Evolutionary conservation across 352 stramenopile genomes (phyloP).

Genomic region (Peronospora tabacina): DNA sequence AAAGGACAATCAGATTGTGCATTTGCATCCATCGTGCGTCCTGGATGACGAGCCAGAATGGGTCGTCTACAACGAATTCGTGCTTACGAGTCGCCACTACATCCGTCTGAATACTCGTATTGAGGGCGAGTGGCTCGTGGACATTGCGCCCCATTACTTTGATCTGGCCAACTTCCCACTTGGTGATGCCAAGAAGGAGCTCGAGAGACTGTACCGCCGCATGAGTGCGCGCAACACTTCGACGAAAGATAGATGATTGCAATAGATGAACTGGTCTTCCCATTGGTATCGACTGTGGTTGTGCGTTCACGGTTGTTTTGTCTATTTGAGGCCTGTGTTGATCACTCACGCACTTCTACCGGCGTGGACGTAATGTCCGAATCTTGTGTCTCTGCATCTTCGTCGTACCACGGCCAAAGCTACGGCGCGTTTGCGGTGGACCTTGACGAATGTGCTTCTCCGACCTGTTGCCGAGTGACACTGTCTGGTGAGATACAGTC

Average conservation of each 20-base stretch:
- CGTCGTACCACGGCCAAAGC: conserved; percentile 39
- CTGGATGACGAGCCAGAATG: conserved; percentile 95
- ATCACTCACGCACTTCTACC: conserved; percentile 5
- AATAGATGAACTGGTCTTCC: conserved; percentile 25
- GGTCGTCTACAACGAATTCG: conserved; percentile 99
- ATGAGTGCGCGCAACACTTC: conserved; percentile 34
- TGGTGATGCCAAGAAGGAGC: conserved; percentile 92
- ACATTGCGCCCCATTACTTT: conserved; percentile 96
- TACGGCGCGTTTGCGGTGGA: conserved; percentile 12
- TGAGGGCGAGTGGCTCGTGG: conserved; percentile 87
- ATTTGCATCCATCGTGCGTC: conserved; percentile 95
- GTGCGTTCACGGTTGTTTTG: conserved; percentile 3
- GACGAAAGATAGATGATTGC: conserved; percentile 29
- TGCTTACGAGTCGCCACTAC: conserved; percentile 98
- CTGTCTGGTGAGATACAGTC: conserved; percentile 4
- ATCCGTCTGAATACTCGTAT: conserved; percentile 96
- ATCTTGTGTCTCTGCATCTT: conserved; percentile 56
- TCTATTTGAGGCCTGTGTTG: not conserved
- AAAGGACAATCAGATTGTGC: conserved; percentile 99
- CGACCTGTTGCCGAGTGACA: conserved; percentile 6
- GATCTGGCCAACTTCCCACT: conserved; percentile 97
- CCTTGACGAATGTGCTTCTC: conserved; percentile 11
- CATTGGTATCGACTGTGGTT: conserved; percentile 5
- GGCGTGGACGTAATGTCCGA: conserved; percentile 22
- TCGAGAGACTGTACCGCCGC: conserved; percentile 84